phyloP scores from a whole-genome alignment of 208 protist species.

The Trypanosoma vivax region DNA sequence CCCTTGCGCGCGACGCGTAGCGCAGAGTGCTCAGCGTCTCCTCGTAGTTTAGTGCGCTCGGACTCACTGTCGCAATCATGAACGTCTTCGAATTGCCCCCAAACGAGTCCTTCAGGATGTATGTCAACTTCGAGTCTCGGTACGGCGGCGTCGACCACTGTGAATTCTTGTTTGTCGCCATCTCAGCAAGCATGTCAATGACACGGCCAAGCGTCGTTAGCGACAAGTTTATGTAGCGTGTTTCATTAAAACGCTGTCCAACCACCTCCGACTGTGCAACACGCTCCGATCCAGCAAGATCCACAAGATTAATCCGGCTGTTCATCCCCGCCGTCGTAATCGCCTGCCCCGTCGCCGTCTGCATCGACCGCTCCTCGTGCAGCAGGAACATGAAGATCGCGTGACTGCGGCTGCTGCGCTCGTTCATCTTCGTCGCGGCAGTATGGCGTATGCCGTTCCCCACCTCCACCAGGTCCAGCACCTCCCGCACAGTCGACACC shows the following conservation, averaged over 20 bases:
- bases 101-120: conserved; percentile 32
- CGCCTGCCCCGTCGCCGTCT: conserved; percentile 11
- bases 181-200: conserved; percentile 36
- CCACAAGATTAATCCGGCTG: conserved; percentile 45
- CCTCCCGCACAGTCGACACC: conserved; percentile 14
- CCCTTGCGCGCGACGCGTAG: conserved; percentile 59
- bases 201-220: conserved; percentile 50
- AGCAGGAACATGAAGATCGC: conserved; percentile 35
- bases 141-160: conserved; percentile 25
- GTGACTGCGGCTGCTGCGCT: conserved; percentile 42
- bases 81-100: conserved; percentile 68
- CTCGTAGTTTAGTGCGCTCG: conserved; percentile 30
- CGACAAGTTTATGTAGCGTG: conserved; percentile 49
- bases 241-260: conserved; percentile 39
- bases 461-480: conserved; percentile 22
- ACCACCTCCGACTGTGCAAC: conserved; percentile 26
- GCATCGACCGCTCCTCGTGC: conserved; percentile 16
- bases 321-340: conserved; percentile 15
- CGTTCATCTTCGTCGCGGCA: conserved; percentile 59
- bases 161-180: conserved; percentile 31
- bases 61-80: conserved; percentile 62
- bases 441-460: conserved; percentile 26
- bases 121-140: conserved; percentile 51
- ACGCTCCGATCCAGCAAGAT: conserved; percentile 69
- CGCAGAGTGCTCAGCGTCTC: conserved; percentile 68